Evolutionary conservation across 1,139 yeast genomes (phyloP).

Genomic region (Geotrichum europaeum): DNA sequence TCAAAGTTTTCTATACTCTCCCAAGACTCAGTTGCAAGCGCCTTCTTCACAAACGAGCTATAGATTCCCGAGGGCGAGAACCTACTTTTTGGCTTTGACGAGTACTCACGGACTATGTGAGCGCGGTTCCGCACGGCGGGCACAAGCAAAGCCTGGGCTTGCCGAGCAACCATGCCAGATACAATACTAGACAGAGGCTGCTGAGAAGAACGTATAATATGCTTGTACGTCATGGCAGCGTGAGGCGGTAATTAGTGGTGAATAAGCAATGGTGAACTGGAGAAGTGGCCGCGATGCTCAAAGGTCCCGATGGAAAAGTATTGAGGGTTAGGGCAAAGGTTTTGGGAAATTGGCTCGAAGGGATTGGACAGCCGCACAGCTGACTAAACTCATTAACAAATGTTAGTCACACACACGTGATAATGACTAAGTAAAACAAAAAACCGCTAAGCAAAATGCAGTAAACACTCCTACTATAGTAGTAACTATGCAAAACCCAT

Average conservation of each 20-base stretch:
- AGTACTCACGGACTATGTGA: background rate
- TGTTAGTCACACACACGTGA: background rate
- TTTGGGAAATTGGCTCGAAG: background rate
- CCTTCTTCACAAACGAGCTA: slow-evolving; percentile 12
- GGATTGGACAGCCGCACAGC: background rate
- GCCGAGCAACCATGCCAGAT: background rate
- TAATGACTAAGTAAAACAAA: background rate
- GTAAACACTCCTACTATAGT: background rate
- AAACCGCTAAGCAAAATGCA: background rate
- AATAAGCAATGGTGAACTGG: background rate
- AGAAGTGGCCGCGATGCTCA: background rate
- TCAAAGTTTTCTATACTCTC: slow-evolving; percentile 9
- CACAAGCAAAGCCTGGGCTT: background rate
- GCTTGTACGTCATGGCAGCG: background rate
- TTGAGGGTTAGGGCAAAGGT: background rate
- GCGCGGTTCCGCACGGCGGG: background rate
- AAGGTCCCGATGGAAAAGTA: background rate
- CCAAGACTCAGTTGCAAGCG: slow-evolving; percentile 15
- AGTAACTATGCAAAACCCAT: background rate
- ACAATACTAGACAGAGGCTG: background rate
- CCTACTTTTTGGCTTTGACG: slow-evolving; percentile 4
- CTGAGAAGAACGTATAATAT: background rate
- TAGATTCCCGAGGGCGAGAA: slow-evolving; percentile 15
- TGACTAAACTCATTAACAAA: background rate
- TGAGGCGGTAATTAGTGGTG: background rate